phyloP scores from a whole-genome alignment of 179 eudicot species.

The Gypsophila paniculata region DNA sequence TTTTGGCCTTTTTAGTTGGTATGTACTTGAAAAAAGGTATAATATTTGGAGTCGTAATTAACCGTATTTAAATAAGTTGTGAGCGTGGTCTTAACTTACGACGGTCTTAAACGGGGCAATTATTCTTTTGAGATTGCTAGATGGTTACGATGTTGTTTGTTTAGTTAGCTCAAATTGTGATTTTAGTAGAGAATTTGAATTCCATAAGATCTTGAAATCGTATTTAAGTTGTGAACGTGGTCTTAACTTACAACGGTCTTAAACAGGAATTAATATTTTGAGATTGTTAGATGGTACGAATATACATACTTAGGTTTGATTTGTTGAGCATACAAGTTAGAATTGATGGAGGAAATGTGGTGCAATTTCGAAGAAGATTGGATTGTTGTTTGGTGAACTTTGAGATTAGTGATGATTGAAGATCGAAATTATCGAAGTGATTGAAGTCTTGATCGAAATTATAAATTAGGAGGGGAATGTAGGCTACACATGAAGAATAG shows the following conservation, averaged over 20 bases:
- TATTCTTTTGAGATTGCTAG: no score
- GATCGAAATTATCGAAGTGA: not conserved
- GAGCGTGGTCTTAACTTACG: no score
- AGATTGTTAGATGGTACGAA: not conserved
- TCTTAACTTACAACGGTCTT: not conserved
- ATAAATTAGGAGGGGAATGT: not conserved
- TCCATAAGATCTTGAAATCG: no score
- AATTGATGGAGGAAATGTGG: slow-evolving; percentile 5
- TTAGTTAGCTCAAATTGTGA: no score
- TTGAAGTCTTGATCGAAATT: not conserved
- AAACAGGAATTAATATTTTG: not conserved
- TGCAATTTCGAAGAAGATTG: not conserved
- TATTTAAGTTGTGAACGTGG: no score
- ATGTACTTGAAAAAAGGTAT: not conserved
- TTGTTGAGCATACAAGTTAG: not conserved
- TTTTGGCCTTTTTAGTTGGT: not conserved
- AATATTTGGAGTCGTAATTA: not conserved
- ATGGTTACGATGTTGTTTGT: no score
- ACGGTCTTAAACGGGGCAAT: no score
- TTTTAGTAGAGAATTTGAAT: no score
- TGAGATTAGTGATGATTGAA: not conserved
- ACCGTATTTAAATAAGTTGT: not conserved
- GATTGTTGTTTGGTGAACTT: no score
- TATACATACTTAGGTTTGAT: no score
- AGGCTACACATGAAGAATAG: not conserved